These are phyloP conservation scores for Lepiota brunneoincarnata DNA, from an alignment of 768 basidiomycete species.

Conservation along the genomic window DNA sequence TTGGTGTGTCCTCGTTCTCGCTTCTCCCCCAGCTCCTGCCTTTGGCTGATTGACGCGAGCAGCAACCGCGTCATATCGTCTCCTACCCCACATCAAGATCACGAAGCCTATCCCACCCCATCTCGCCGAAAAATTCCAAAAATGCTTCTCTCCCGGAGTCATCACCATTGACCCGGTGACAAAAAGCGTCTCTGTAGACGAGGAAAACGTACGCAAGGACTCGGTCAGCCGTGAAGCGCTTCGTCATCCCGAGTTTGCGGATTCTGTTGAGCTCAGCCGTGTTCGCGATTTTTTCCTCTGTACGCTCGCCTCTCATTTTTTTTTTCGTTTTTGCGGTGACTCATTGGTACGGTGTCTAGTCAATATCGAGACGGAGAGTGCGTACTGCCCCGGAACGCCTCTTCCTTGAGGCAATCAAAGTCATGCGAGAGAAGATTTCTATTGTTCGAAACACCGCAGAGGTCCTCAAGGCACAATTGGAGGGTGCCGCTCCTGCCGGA, in stretches of 20 bases:
- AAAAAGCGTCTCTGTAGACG: slow-evolving; percentile 59
- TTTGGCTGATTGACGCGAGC: not conserved
- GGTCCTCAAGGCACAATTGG: slow-evolving; percentile 44
- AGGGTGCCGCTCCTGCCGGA: slow-evolving; percentile 23
- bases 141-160: slow-evolving; percentile 86
- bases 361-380: slow-evolving; percentile 87
- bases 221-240: slow-evolving; percentile 91
- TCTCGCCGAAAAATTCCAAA: slow-evolving; percentile 78
- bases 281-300: slow-evolving; percentile 93
- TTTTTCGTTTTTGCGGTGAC: not conserved
- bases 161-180: slow-evolving; percentile 60
- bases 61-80: slow-evolving; percentile 96
- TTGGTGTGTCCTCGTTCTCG: slow-evolving; percentile 51
- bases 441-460: slow-evolving; percentile 57
- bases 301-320: slow-evolving; percentile 32
- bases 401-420: slow-evolving; percentile 72
- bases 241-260: slow-evolving; percentile 87
- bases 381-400: slow-evolving; percentile 84
- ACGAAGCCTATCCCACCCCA: slow-evolving; percentile 72
- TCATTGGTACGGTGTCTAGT: slow-evolving; percentile 41
- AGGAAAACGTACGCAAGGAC: slow-evolving; percentile 71
- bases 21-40: not conserved
- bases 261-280: slow-evolving; percentile 76
- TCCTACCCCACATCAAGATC: slow-evolving; percentile 82
- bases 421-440: slow-evolving; percentile 80